Base-by-base conservation (phyloP, 257 asterid species). In the Osmanthus fragrans region DNA sequence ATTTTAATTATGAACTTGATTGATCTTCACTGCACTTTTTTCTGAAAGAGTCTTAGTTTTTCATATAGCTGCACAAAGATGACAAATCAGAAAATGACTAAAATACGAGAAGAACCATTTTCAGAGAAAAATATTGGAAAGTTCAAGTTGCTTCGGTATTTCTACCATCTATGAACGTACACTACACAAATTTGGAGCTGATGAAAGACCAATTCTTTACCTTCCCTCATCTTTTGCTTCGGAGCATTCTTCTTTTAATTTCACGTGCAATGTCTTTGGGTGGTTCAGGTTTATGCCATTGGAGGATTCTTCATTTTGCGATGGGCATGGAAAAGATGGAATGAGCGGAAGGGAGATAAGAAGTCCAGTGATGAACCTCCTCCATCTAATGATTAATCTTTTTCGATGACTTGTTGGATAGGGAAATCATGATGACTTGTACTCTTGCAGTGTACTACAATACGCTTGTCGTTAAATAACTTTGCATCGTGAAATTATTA, bases 261-360 rank as follows among this genome's bases (percentile, higher is more conserved):
- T 69, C 4, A 18, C 72, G 33, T 6, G 18, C 47, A 73, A 70
- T 60, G 68, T 77, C 4, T 83, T 74, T 76, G 73, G 79, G 12
- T 75, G 76, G 60, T 36, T 71, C 87, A 92, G 99, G 99, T 93
- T 3, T 95, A 95, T 82, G 99, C 97, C 40, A 82, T 95, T 36
- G 98, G 98, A 7, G 96, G 96, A 64, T 80, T 87, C 84, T 84
- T 92, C 80, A 77, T 95, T 64, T 58, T 88, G 84, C 87, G 86
- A 83, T 92, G 99, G 99, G 98, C 96, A 12, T 95, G 97, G 98
- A 80, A 73, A 34, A 88, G 92, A 77, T 95, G 98, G 97, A 95
- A 92, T 7, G 98, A 95, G 58, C 81, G 90, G 76, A 92, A 81
- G 83, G 87, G 88, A 12, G 86, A 77, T 64, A 89, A 88, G 90